Evolutionary conservation across 2,329 filamentous ascomycete genomes (phyloP).

Genomic region (Decorospora gaudefroyi): DNA sequence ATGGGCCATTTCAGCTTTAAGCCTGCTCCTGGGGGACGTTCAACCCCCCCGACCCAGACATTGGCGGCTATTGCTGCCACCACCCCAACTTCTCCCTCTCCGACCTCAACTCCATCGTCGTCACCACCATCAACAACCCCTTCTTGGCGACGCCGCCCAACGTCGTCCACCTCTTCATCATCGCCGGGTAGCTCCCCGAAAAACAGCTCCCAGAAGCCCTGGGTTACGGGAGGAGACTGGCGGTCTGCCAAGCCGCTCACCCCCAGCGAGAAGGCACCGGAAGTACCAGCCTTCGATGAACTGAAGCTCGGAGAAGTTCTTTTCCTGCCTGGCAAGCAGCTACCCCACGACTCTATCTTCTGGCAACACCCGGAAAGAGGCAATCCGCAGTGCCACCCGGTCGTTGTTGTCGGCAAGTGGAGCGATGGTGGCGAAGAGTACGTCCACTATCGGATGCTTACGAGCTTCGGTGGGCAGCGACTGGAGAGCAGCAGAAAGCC

Average conservation of each 20-base stretch:
- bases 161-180: conserved; percentile 1
- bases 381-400: conserved; percentile 7
- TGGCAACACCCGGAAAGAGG: neutral
- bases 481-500: conserved; percentile 3
- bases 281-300: conserved; percentile 3
- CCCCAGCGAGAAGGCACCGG: neutral
- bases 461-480: conserved; percentile 13
- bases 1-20: neutral
- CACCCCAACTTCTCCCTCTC: neutral
- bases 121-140: neutral
- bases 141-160: neutral
- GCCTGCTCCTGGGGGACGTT: neutral
- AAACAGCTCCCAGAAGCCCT: conserved; percentile 2
- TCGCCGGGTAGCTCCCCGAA: neutral
- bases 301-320: conserved; percentile 11
- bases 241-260: conserved; percentile 1
- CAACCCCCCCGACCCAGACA: neutral
- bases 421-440: conserved; percentile 4
- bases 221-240: conserved; percentile 3
- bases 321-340: neutral
- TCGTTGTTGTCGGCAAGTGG: conserved; percentile 17
- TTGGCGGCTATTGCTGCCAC: neutral
- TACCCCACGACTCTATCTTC: conserved; percentile 5
- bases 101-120: conserved; percentile 1
- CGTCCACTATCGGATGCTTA: conserved; percentile 18